These are phyloP conservation scores for Exophiala aquamarina DNA, from an alignment of 2,329 filamentous ascomycete genomes.

Conservation along the genomic window DNA sequence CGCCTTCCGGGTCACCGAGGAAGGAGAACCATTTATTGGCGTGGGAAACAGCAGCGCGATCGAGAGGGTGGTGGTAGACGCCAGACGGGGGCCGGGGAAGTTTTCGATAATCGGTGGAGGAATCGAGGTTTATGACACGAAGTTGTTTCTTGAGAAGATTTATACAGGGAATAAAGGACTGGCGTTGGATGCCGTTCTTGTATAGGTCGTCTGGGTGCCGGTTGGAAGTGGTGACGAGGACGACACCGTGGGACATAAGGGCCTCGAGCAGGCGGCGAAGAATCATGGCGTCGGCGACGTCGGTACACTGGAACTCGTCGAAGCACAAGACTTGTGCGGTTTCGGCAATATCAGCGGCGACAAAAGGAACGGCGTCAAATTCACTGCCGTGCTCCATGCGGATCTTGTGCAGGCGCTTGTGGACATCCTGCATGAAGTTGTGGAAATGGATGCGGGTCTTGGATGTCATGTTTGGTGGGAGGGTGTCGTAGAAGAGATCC, in stretches of 20 bases:
- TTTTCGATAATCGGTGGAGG: constrained; percentile 94
- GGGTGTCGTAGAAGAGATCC: constrained; percentile 94
- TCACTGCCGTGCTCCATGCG: constrained; percentile 89
- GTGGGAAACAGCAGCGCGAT: constrained; percentile 72
- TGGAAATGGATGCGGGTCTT: constrained; percentile 98
- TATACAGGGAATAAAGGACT: constrained; percentile 94
- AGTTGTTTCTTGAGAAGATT: constrained; percentile 82
- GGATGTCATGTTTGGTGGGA: constrained; percentile 73
- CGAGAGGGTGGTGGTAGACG: constrained; percentile 89
- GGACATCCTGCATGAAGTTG: constrained; percentile 99
- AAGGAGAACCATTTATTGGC: constrained; percentile 95
- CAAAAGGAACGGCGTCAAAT: constrained; percentile 84
- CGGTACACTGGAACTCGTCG: constrained; percentile 98
- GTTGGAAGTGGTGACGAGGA: constrained; percentile 94
- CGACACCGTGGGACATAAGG: constrained; percentile 95
- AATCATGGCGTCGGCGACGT: constrained; percentile 99
- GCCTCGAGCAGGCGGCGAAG: constrained; percentile 79
- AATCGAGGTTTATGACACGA: constrained; percentile 91
- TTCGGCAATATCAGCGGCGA: constrained; percentile 91
- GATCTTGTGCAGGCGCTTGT: constrained; percentile 83
- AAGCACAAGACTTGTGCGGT: constrained; percentile 87
- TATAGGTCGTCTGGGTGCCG: constrained; percentile 95
- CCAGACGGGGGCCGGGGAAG: constrained; percentile 89
- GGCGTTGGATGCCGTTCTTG: constrained; percentile 95
- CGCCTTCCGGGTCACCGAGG: constrained; percentile 75